A percentile compares a stretch with the other conserved stretches of the same genome.
Evolutionary conservation across 768 basidiomycete species (phyloP).

Genomic region (Symmetrospora coprosmae): DNA sequence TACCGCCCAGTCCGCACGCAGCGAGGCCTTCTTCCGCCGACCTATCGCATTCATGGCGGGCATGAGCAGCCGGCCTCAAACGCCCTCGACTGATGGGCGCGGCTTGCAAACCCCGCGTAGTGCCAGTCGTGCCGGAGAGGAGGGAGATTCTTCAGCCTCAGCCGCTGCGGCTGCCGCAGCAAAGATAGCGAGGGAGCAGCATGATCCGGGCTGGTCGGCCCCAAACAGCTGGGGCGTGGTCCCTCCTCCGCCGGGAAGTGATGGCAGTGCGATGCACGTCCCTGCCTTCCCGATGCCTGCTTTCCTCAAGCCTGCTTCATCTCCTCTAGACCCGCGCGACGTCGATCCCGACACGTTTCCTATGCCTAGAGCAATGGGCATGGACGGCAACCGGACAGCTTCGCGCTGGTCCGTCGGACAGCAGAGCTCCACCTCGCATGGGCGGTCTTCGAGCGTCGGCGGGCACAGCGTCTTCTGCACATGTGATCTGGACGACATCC

Average conservation of each 20-base stretch:
- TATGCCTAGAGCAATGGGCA: neutral
- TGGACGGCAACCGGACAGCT: neutral
- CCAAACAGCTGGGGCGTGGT: slow-evolving; percentile 9
- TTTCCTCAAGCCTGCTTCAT: neutral
- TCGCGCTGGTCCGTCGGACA: neutral
- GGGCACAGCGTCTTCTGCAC: slow-evolving; percentile 12
- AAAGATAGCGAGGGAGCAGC: neutral
- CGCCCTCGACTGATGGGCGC: too few relatives aligned
- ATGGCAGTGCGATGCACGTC: neutral
- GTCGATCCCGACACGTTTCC: slow-evolving; percentile 16
- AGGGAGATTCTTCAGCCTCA: too few relatives aligned
- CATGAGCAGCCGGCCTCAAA: too few relatives aligned
- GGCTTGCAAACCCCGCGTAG: too few relatives aligned
- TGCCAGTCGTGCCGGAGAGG: too few relatives aligned
- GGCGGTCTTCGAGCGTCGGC: neutral
- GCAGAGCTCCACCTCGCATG: neutral
- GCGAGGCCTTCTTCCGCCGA: slow-evolving; percentile 2
- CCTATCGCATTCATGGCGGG: neutral
- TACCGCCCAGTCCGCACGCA: too few relatives aligned
- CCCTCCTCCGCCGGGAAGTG: too few relatives aligned
- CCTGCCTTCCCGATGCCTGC: slow-evolving; percentile 16
- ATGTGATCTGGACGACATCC: slow-evolving; percentile 13
- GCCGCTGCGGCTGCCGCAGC: neutral
- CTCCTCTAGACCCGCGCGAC: neutral
- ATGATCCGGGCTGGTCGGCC: neutral